Base-by-base conservation (phyloP, 2,329 filamentous ascomycete species). In the Cryphonectria japonica region DNA sequence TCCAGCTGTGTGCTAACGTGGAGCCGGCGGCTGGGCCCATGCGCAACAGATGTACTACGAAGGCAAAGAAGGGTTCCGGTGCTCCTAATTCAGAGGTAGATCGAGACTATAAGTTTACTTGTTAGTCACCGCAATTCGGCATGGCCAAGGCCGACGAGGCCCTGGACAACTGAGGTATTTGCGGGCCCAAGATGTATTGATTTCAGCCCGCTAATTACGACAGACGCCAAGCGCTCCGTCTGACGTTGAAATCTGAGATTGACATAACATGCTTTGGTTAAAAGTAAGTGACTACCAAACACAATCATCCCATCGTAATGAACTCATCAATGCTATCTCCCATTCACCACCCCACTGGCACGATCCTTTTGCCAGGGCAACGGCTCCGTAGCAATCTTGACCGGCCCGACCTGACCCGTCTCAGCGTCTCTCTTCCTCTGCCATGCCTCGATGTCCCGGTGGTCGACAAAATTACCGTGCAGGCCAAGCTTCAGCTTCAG, bases 381-480 rank as follows among this genome's bases (percentile, higher is more conserved):
- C 8, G 80, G 80, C 65, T 79, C 78, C 29, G 75, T 76, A 0
- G 82, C 82, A 8, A 76, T 72, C 75, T 77, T 76, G 22, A 81
- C 81, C 0, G 81, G 80, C 0, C 82, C 83, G n/a, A 84, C 59
- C 32, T 82, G 82, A 0, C 80, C 81, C 8, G 65, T 72, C 32
- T 74, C 76, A 0, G 50, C 61, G 34, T 75, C 76, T 43, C 83
- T 78, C 22, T 82, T 75, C 71, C 73, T 71, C 72, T 79, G 75
- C 83, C 83, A 85, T 34, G 76, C 78, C 50, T 84, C 82, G n/a
- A 84, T 83, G 32, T 84, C 82, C 0, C 77, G 73, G 43, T 82
- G 77, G 52, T 81, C 79, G 2, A 83, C 82, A 71, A 82, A 84
- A 74, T 83, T 84, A 2, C 82, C 82, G 57, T 84, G 82, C 16